Base-by-base conservation (phyloP, 176 grass and related monocot genomes). In the Ananas comosus region DNA sequence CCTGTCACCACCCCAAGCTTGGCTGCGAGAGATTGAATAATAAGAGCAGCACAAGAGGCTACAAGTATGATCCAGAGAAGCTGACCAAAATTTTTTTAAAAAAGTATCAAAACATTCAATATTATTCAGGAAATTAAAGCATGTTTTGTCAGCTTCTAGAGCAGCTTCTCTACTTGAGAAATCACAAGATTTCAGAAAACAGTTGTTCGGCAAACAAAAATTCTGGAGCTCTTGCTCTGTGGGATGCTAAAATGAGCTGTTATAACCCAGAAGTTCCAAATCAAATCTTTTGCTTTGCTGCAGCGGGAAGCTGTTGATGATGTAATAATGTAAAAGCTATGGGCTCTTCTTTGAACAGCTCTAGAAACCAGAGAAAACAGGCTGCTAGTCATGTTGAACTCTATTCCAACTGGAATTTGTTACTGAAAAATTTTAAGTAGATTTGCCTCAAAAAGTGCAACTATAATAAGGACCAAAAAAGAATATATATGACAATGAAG, bases 21-120 rank as follows among this genome's bases (percentile, higher is more conserved):
- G 72, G 94, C 86, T 51, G 94, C 94, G 70, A 99, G 94, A 63
- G 89, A 88, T 72, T 99, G 94, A 69, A 99, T 99, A 33, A 99
- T 51, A 85, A 99, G 90, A 53, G 94, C 94, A 67, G 94, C 87
- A 80, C 94, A 99, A 48, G 94, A 99, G 3, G 94, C 94, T 27
- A 90, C 33, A 75, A 99, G 89, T 82, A 99, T 99, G 68, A 99
- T 93, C 89, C 94, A 99, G 72, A 99, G 82, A 74, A 99, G 90
- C 94, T 99, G 78, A 24, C 47, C 64, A 64, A 5, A 27, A 27
- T n/a, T n/a, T n/a, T n/a, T n/a, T n/a, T n/a, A 72, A 80, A 25
- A 49, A 58, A 68, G 49, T 65, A 80, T 25, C 4, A 47, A 73
- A 68, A 24, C 12, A 18, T 61, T 10, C 2, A 7, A 10, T 7